These are phyloP conservation scores for Daldinia sp. DNA, from an alignment of 2,329 filamentous ascomycete species.

Conservation along the genomic window DNA sequence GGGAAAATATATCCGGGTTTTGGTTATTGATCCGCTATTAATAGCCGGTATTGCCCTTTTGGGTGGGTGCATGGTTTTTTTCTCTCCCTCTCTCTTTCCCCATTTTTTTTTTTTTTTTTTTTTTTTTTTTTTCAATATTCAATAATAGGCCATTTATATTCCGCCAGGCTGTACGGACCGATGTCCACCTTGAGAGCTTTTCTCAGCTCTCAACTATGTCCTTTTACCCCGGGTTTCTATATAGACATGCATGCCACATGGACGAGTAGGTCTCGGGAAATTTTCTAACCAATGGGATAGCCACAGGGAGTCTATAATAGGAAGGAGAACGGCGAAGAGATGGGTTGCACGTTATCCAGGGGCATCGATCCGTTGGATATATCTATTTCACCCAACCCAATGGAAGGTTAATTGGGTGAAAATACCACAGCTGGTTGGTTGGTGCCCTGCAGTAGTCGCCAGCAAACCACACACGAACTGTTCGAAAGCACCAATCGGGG, in stretches of 20 bases:
- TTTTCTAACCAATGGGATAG: slow-evolving; percentile 30
- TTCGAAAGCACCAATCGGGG: slow-evolving; percentile 20
- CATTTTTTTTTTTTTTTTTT: too few relatives aligned
- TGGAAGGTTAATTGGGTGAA: slow-evolving; percentile 11
- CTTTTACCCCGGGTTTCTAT: slow-evolving; percentile 34
- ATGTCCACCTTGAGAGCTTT: background rate
- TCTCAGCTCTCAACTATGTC: background rate
- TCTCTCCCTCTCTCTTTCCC: too few relatives aligned
- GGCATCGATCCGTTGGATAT: slow-evolving; percentile 29
- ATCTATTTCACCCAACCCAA: slow-evolving; percentile 33
- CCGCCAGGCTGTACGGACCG: slow-evolving; percentile 34
- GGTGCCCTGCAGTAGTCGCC: background rate
- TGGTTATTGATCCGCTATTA: too few relatives aligned
- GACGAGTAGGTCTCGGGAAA: slow-evolving; percentile 21
- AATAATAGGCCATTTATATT: slow-evolving; percentile 12
- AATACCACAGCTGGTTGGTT: slow-evolving; percentile 18
- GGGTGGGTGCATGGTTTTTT: too few relatives aligned
- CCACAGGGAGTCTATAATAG: slow-evolving; percentile 24
- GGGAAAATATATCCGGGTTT: too few relatives aligned
- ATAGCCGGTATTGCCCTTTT: too few relatives aligned
- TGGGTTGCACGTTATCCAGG: slow-evolving; percentile 23
- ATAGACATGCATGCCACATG: slow-evolving; percentile 25
- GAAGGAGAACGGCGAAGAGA: slow-evolving; percentile 13
- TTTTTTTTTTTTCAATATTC: too few relatives aligned
- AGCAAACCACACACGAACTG: slow-evolving; percentile 2